phyloP scores from a whole-genome alignment of 768 basidiomycete species.

The Podaxis sp. region DNA sequence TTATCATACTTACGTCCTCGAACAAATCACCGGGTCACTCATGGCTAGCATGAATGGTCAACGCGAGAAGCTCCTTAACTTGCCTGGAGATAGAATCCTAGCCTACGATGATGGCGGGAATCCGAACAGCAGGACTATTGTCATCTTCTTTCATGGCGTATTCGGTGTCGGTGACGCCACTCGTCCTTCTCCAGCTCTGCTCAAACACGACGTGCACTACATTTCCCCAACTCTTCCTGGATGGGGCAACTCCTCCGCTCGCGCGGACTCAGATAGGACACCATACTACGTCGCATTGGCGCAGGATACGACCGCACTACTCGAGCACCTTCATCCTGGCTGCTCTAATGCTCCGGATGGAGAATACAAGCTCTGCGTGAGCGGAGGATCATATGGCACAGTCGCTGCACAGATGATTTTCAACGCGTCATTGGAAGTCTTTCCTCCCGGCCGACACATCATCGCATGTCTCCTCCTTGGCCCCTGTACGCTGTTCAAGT shows the following conservation, averaged over 20 bases:
- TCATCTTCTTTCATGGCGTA: constrained; percentile 56
- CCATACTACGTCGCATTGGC: constrained; percentile 42
- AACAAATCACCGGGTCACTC: not conserved
- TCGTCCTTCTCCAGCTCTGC: constrained; percentile 29
- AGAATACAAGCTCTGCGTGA: constrained; percentile 45
- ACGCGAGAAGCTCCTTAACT: constrained; percentile 33
- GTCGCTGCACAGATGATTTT: constrained; percentile 56
- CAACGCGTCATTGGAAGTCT: constrained; percentile 46
- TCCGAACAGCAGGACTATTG: constrained; percentile 42
- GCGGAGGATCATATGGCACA: constrained; percentile 55
- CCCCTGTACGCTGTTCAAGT: constrained; percentile 45
- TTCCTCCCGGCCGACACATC: constrained; percentile 47
- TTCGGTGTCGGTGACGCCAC: constrained; percentile 49
- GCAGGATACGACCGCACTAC: constrained; percentile 42
- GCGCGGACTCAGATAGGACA: constrained; percentile 21
- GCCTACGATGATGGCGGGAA: constrained; percentile 55
- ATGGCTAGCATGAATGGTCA: not conserved
- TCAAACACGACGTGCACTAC: constrained; percentile 40
- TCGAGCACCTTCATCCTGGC: constrained; percentile 49
- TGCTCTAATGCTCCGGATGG: constrained; percentile 14
- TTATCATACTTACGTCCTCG: not conserved
- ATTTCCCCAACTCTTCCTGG: constrained; percentile 56
- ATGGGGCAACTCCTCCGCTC: constrained; percentile 54
- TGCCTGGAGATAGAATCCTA: constrained; percentile 45
- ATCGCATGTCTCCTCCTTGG: constrained; percentile 46